A percentile compares a stretch with the other conserved stretches of the same genome.
Evolutionary conservation across 768 basidiomycete species (phyloP).

Genomic region (Cystofilobasidium bisporidii): DNA sequence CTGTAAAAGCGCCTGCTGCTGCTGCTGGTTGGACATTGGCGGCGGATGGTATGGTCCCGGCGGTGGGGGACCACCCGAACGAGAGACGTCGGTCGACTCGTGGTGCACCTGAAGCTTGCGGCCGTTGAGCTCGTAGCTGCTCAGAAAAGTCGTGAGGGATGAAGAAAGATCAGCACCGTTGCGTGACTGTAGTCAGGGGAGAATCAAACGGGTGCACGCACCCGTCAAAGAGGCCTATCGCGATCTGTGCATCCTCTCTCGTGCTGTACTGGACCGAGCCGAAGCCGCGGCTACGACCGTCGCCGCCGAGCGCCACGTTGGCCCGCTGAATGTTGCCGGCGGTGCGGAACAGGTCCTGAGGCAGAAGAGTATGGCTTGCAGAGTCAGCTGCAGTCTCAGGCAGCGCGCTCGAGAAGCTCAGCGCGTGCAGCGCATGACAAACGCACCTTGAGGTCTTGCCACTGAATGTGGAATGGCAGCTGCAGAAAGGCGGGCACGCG

Average conservation of each 20-base stretch:
- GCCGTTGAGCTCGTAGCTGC: constrained; percentile 84
- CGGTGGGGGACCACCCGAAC: constrained; percentile 9
- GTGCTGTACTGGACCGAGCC: constrained; percentile 82
- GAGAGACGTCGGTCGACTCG: constrained; percentile 44
- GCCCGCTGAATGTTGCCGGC: constrained; percentile 87
- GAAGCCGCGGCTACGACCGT: constrained; percentile 82
- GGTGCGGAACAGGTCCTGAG: constrained; percentile 84
- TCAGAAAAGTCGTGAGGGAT: too few relatives aligned
- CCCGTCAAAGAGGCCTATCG: constrained; percentile 84
- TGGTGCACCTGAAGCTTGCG: constrained; percentile 79
- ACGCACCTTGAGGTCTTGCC: constrained; percentile 93
- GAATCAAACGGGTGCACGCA: constrained; percentile 45
- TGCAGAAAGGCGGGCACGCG: constrained; percentile 37
- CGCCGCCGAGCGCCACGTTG: constrained; percentile 72
- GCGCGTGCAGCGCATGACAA: too few relatives aligned
- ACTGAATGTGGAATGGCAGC: constrained; percentile 45
- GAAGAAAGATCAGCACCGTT: constrained; percentile 18
- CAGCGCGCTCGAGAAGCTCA: too few relatives aligned
- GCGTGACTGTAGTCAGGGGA: too few relatives aligned
- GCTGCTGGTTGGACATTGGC: background rate
- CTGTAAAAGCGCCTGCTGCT: constrained; percentile 18
- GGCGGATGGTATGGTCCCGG: constrained; percentile 8
- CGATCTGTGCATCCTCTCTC: constrained; percentile 71
- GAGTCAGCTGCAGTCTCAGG: too few relatives aligned
- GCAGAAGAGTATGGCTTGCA: too few relatives aligned